Percentiles rank a stretch among this genome's conserved stretches.
Evolutionary conservation across 1,284 basidiomycete genomes (phyloP).

Genomic region (Heliocybe sulcata): DNA sequence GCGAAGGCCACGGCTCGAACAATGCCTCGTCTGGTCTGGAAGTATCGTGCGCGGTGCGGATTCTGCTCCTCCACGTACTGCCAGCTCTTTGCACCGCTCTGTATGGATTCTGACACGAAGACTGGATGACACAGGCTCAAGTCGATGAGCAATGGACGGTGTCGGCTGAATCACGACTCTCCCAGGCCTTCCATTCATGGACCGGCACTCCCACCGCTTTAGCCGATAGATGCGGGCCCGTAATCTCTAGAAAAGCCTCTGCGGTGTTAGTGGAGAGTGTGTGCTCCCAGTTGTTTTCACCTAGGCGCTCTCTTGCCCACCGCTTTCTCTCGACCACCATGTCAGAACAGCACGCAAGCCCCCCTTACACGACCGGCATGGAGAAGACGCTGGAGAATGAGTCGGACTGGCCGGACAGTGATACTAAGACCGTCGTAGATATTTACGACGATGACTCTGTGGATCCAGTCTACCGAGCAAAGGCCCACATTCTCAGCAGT

Average conservation of each 20-base stretch:
- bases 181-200: not conserved
- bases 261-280: not conserved
- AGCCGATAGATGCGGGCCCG: not conserved
- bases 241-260: not conserved
- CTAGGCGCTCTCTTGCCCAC: not conserved
- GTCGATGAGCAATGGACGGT: not conserved
- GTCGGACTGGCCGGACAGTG: not conserved
- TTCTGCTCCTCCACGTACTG: too few species aligned
- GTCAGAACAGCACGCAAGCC: not conserved
- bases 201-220: not conserved
- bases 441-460: constrained; percentile 37
- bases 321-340: not conserved
- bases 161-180: not conserved
- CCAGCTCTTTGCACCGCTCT: too few species aligned
- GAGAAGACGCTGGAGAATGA: not conserved
- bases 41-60: too few species aligned
- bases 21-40: too few species aligned
- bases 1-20: too few species aligned
- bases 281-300: not conserved
- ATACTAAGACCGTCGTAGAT: constrained; percentile 8
- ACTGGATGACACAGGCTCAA: not conserved
- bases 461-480: constrained; percentile 49
- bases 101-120: not conserved
- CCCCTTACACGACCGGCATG: not conserved
- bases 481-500: constrained; percentile 47